Evolutionary conservation across 306 rosid genomes (phyloP).

Genomic region (Canavalia ensiformis): DNA sequence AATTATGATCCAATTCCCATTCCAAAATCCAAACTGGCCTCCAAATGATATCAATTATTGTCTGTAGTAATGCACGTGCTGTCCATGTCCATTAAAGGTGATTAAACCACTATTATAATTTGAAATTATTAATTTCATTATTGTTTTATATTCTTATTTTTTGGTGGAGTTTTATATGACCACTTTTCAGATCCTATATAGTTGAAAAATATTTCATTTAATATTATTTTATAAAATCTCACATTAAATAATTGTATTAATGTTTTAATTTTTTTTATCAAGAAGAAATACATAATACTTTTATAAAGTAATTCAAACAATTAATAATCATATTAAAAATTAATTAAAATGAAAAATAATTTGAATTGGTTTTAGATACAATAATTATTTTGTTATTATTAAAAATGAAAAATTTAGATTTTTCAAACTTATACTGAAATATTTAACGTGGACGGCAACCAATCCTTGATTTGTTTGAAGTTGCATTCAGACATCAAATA

Average conservation of each 20-base stretch:
- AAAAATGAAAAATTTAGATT: neutral
- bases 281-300: neutral
- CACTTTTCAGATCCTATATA: neutral
- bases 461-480: neutral
- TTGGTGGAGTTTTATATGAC: neutral
- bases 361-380: neutral
- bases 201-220: neutral
- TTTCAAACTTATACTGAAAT: neutral
- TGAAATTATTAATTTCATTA: neutral
- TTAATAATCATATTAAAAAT: neutral
- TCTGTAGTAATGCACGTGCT: slow-evolving; percentile 38
- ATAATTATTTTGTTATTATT: neutral
- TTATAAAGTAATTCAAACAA: neutral
- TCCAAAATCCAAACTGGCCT: slow-evolving; percentile 25
- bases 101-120: slow-evolving; percentile 4
- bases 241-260: neutral
- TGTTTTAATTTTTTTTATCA: neutral
- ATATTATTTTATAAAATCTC: neutral
- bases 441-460: neutral
- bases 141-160: neutral
- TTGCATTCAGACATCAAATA: neutral
- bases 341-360: neutral
- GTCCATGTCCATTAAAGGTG: slow-evolving; percentile 31
- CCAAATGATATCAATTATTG: slow-evolving; percentile 40
- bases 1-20: slow-evolving; percentile 5